A percentile compares a stretch with the other conserved stretches of the same genome.
These are phyloP conservation scores for Neurospora tetrasperma DNA, from an alignment of 495 filamentous ascomycete species.

Conservation along the genomic window DNA sequence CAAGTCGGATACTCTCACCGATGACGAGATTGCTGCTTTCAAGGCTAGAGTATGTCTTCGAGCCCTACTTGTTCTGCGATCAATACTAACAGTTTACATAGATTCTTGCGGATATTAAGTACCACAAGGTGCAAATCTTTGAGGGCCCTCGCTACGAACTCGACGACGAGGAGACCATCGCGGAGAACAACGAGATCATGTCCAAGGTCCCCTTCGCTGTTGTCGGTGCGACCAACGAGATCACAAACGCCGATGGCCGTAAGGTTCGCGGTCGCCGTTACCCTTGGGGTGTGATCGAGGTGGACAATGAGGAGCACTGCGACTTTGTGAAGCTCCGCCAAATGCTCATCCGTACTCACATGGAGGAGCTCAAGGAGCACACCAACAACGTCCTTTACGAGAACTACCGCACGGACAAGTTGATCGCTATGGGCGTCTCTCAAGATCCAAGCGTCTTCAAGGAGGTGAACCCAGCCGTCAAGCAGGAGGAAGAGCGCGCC, in stretches of 20 bases:
- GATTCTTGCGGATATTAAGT: constrained; percentile 95
- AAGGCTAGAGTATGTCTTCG: constrained; percentile 72
- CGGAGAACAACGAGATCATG: constrained; percentile 99
- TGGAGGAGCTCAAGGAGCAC: constrained; percentile 99
- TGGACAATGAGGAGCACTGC: constrained; percentile 99
- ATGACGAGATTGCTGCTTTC: constrained; percentile 88
- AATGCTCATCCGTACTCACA: constrained; percentile 99
- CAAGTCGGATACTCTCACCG: constrained; percentile 95
- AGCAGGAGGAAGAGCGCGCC: constrained; percentile 97
- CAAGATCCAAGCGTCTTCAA: constrained; percentile 99
- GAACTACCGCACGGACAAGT: constrained; percentile 99
- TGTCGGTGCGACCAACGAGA: constrained; percentile 90
- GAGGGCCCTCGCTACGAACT: constrained; percentile 97
- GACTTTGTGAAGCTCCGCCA: constrained; percentile 99
- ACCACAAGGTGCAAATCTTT: constrained; percentile 96
- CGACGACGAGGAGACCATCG: constrained; percentile 98
- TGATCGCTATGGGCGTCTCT: constrained; percentile 93
- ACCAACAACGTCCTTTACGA: constrained; percentile 98
- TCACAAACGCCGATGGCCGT: constrained; percentile 82
- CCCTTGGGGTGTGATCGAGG: constrained; percentile 97
- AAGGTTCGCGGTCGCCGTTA: constrained; percentile 93
- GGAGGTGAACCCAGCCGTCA: constrained; percentile 99
- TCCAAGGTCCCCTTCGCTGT: constrained; percentile 98
- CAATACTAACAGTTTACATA: constrained; percentile 28
- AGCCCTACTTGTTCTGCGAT: not conserved